Percentiles rank a stretch among this genome's conserved stretches.
phyloP scores from a whole-genome alignment of 2,329 filamentous ascomycete species.

The Arthrobotrys conoides region DNA sequence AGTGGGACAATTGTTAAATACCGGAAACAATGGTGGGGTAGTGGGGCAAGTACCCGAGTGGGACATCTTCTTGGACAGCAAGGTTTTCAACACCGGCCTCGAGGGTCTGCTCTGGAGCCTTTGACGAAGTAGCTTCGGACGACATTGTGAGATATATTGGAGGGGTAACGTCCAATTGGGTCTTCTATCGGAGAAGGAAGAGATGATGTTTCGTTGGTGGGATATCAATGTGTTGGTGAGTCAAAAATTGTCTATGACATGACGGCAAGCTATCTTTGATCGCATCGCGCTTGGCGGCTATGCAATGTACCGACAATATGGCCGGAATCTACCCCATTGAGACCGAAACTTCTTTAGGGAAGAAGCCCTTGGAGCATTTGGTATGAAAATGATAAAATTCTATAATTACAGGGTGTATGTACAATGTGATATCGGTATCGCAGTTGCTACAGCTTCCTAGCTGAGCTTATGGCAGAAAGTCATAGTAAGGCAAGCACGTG shows the following conservation, averaged over 20 bases:
- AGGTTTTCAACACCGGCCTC: slow-evolving; percentile 46
- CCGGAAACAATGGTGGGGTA: slow-evolving; percentile 46
- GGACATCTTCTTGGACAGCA: slow-evolving; percentile 45
- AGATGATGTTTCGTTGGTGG: slow-evolving; percentile 31
- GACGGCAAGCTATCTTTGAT: slow-evolving; percentile 25
- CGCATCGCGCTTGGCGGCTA: slow-evolving; percentile 51
- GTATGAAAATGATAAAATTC: slow-evolving; percentile 1
- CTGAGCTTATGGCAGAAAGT: not conserved
- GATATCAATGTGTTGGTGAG: slow-evolving; percentile 42
- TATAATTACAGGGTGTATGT: slow-evolving; percentile 38
- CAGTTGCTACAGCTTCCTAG: not conserved
- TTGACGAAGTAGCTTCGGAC: slow-evolving; percentile 40
- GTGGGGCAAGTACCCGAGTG: slow-evolving; percentile 55
- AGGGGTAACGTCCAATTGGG: slow-evolving; percentile 20
- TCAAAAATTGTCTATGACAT: slow-evolving; percentile 51
- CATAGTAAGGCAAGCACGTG: slow-evolving; percentile 2
- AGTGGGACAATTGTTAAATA: slow-evolving; percentile 23
- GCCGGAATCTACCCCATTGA: not conserved
- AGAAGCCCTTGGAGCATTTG: not conserved
- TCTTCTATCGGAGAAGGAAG: slow-evolving; percentile 4
- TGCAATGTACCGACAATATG: not conserved
- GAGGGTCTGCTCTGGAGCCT: slow-evolving; percentile 39
- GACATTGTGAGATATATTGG: slow-evolving; percentile 35
- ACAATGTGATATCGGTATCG: slow-evolving; percentile 18
- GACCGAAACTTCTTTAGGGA: not conserved